Evolutionary conservation across 352 stramenopile genomes (phyloP).

Genomic region (Phytophthora quininea): DNA sequence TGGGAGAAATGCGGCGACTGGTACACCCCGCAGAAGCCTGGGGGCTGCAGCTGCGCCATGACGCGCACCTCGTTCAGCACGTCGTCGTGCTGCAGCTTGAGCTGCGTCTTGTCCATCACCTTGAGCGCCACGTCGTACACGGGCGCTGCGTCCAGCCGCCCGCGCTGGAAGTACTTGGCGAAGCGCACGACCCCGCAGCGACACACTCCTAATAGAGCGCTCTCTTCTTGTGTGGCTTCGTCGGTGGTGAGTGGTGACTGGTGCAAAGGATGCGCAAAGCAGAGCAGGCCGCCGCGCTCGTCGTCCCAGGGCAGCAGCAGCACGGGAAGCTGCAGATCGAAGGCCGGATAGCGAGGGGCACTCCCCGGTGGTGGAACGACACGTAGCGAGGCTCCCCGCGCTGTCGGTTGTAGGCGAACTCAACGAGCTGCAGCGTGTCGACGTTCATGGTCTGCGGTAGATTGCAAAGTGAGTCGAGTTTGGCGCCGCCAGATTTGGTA

Average conservation of each 20-base stretch:
- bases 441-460: constrained; percentile 20
- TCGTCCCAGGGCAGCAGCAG: constrained; percentile 74
- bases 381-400: constrained; percentile 61
- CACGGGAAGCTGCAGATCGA: constrained; percentile 68
- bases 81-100: constrained; percentile 76
- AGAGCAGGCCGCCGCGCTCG: constrained; percentile 67
- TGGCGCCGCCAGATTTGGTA: too few relatives aligned
- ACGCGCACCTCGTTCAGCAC: constrained; percentile 81
- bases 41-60: constrained; percentile 77
- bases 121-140: constrained; percentile 75
- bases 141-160: constrained; percentile 21
- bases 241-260: constrained; percentile 46
- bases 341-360: constrained; percentile 78
- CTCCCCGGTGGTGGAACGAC: constrained; percentile 61
- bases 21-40: constrained; percentile 64
- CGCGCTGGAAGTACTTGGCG: constrained; percentile 74
- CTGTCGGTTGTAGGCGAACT: constrained; percentile 79
- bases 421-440: constrained; percentile 63
- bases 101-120: constrained; percentile 73
- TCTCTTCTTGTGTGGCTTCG: constrained; percentile 53
- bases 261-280: constrained; percentile 58
- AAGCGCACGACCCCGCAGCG: constrained; percentile 78
- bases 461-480: constrained; percentile 5
- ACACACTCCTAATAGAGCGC: constrained; percentile 63
- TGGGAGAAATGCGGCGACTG: constrained; percentile 69